Base-by-base conservation (phyloP, 2,329 filamentous ascomycete genomes). In the Epichloe brachyelytri region DNA sequence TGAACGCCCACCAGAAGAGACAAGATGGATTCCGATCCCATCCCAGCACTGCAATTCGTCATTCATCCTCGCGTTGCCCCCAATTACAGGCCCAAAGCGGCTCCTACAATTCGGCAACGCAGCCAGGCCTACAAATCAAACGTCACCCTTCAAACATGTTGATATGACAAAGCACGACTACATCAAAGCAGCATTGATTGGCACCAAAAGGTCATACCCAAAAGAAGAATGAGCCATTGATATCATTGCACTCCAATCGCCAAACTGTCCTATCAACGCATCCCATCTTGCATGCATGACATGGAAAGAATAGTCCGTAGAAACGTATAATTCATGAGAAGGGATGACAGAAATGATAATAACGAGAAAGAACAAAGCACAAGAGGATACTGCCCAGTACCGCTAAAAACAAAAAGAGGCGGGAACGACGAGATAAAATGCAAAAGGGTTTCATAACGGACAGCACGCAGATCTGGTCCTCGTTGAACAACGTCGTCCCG, bases 241-340 rank as follows among this genome's bases (percentile, higher is more conserved):
- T 65, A 65, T 67, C 69, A 71, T 69, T 71, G 65, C 71, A 74
- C 71, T 70, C 71, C 71, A 68, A 68, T 74, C 71, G 72, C 72
- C 71, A 70, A 71, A 71, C 63, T 65, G 67, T 71, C 71, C 70
- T 72, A 72, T 72, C 66, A 62, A 72, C 69, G 62, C 59, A 65
- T 63, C 63, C 62, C 63, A 62, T 37, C 49, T 46, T 45, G 49
- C 34, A 46, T 51, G 43, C 40, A 41, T 50, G 43, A 2, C 40
- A 41, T 51, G 38, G 38, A 48, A 48, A 37, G 14, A 37, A 36
- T 10, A 7, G 6, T 8, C 22, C 22, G 22, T 26, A 30, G 57
- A 56, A 46, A 11, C 20, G 12, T 7, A 15, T 11, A 30, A 5
- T 19, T 41, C 17, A 20, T 41, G 41, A 12, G 11, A 15, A 36